Evolutionary conservation across 441 rosid genomes (phyloP), one percentile per base, ranked within the genome.

Genomic region (Jatropha podagrica): DNA sequence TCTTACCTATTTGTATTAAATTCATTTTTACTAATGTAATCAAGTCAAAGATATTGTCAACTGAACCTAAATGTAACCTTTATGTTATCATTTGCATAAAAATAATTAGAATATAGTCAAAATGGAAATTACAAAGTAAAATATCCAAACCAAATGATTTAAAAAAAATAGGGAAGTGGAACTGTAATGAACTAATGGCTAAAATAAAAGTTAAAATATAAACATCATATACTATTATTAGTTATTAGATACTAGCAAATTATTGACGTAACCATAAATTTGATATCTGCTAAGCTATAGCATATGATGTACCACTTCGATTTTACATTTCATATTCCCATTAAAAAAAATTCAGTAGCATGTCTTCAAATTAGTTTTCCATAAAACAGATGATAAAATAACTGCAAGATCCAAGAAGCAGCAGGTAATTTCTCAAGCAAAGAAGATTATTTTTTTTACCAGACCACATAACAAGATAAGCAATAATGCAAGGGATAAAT

Each of bases 401-500:
- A 48, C 27, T 41, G 63, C 27, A 55, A 59, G 59, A 49, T 27
- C 73, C 38, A 23, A 27, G 69, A 40, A 20, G 20, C 8, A 26
- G 37, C 37, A 59, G 58, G 61, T 58, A 52, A 63, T 32, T 52
- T 51, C 56, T 55, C 48, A 56, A 59, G n/a, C 18, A 44, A 23
- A 76, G 37, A 61, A 17, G 14, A 26, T 61, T 12, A 23, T 59
- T 48, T 65, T 58, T 69, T 68, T 77, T 32, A 55, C n/a, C 7
- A 75, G 56, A 69, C 65, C 55, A 68, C 51, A 48, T 56, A 56
- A 18, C 64, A 23, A 32, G 46, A 71, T 65, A 75, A 68, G 15
- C 56, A 62, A 46, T 14, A 66, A 63, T 37, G 18, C 68, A 15
- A 23, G 23, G 23, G 23, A 23, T 23, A 23, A 23, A 23, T 23